These are phyloP conservation scores for Wickerhamomyces chambardii DNA, from an alignment of 805 yeast species.

Conservation along the genomic window DNA sequence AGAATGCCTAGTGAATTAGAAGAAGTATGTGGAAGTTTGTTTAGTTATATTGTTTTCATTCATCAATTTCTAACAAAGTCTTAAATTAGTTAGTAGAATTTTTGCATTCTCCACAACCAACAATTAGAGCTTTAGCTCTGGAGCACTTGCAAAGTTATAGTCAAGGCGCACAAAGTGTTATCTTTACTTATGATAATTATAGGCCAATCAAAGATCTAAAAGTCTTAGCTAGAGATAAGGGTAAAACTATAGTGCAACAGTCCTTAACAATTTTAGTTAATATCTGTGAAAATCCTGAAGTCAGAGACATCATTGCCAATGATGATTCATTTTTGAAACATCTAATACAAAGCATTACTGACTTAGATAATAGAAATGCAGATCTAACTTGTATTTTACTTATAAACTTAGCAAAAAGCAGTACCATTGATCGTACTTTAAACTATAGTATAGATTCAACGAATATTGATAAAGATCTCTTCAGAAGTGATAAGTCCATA, in stretches of 20 bases:
- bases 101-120: conserved; percentile 72
- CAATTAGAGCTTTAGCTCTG: conserved; percentile 75
- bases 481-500: conserved; percentile 50
- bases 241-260: conserved; percentile 47
- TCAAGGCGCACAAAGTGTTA: conserved; percentile 52
- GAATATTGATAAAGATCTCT: conserved; percentile 34
- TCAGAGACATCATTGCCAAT: conserved; percentile 56
- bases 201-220: conserved; percentile 70
- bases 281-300: conserved; percentile 58
- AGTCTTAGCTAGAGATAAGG: conserved; percentile 41
- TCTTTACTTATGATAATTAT: conserved; percentile 64
- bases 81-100: conserved; percentile 54
- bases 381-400: conserved; percentile 79
- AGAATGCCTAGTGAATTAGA: conserved; percentile 43
- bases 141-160: conserved; percentile 79
- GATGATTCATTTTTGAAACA: conserved; percentile 49
- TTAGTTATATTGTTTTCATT: too few species aligned
- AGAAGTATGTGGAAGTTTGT: conserved; percentile 38
- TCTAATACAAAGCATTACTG: conserved; percentile 40
- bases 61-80: conserved; percentile 2
- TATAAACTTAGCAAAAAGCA: conserved; percentile 79
- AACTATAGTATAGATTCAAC: conserved; percentile 23
- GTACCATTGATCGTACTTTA: conserved; percentile 46
- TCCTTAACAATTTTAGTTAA: conserved; percentile 78
- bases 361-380: conserved; percentile 53